These are phyloP conservation scores for Pugionium cornutum DNA, from an alignment of 345 rosid genomes.

Conservation along the genomic window DNA sequence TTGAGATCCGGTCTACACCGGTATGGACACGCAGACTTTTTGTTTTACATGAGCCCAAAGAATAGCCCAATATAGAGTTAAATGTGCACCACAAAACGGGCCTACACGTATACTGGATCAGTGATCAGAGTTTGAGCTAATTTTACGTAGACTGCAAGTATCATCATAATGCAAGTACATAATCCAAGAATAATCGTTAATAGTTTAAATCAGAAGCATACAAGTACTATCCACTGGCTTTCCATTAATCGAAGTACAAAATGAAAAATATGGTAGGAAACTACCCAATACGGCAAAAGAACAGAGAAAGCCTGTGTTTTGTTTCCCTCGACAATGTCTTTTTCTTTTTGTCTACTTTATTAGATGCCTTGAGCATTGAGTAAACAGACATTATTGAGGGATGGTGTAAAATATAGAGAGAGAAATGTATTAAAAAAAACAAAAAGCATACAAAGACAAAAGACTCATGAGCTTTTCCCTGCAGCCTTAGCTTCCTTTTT, in stretches of 20 bases:
- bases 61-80: conserved; percentile 3
- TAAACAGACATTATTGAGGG: conserved; percentile 27
- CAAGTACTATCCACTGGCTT: background rate
- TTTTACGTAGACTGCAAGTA: background rate
- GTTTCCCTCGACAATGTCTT: conserved; percentile 26
- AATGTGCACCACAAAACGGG: background rate
- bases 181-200: background rate
- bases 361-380: conserved; percentile 31
- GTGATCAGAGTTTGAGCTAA: background rate
- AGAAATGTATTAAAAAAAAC: background rate
- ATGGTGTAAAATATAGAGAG: background rate
- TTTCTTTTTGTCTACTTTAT: conserved; percentile 37
- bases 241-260: background rate
- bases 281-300: conserved; percentile 19
- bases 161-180: background rate
- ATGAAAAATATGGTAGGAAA: background rate
- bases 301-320: conserved; percentile 24
- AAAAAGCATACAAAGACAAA: conserved; percentile 23
- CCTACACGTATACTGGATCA: background rate
- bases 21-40: background rate
- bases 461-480: conserved; percentile 42
- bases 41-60: background rate
- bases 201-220: background rate
- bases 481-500: conserved; percentile 67
- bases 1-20: background rate